A percentile compares a stretch with the other conserved stretches of the same genome.
Evolutionary conservation across 192 early-diverging fungal species (phyloP).

Genomic region (Powellomyces hirtus): DNA sequence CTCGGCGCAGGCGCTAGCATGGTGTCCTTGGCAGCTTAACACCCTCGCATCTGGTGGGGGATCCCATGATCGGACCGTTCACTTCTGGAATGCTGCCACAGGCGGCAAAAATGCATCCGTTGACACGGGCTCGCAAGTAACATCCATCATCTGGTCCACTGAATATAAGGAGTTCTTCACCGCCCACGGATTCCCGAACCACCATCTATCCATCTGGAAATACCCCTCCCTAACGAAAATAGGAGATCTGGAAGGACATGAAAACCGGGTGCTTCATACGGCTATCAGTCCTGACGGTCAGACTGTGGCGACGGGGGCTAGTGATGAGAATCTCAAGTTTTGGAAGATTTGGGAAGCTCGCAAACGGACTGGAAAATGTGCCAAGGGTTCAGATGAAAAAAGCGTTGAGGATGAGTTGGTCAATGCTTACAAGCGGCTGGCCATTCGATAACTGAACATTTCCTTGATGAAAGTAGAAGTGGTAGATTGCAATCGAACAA

Average conservation of each 20-base stretch:
- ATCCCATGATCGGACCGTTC: slow-evolving; percentile 47
- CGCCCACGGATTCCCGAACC: slow-evolving; percentile 54
- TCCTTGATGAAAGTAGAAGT: too few species aligned
- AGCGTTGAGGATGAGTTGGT: slow-evolving; percentile 35
- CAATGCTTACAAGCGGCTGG: slow-evolving; percentile 30
- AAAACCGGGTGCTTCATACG: slow-evolving; percentile 45
- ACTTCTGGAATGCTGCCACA: slow-evolving; percentile 59
- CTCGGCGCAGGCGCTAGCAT: slow-evolving; percentile 73
- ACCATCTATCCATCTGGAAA: slow-evolving; percentile 52
- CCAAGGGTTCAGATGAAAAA: not conserved
- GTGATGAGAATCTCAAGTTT: slow-evolving; percentile 58
- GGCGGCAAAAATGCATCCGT: slow-evolving; percentile 34
- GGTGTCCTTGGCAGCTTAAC: slow-evolving; percentile 76
- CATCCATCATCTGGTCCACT: slow-evolving; percentile 52
- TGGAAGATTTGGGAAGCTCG: slow-evolving; percentile 54
- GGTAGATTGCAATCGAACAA: too few species aligned
- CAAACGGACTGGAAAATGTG: slow-evolving; percentile 27
- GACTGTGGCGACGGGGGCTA: slow-evolving; percentile 47
- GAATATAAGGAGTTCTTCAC: slow-evolving; percentile 58
- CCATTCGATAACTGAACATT: slow-evolving; percentile 39
- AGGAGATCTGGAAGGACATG: slow-evolving; percentile 53
- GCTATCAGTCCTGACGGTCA: slow-evolving; percentile 56
- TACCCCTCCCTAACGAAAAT: slow-evolving; percentile 53
- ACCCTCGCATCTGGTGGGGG: slow-evolving; percentile 61
- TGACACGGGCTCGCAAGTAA: slow-evolving; percentile 58